These are phyloP conservation scores for Sporothrix schenckii DNA, from an alignment of 2,329 filamentous ascomycete species.

Conservation along the genomic window DNA sequence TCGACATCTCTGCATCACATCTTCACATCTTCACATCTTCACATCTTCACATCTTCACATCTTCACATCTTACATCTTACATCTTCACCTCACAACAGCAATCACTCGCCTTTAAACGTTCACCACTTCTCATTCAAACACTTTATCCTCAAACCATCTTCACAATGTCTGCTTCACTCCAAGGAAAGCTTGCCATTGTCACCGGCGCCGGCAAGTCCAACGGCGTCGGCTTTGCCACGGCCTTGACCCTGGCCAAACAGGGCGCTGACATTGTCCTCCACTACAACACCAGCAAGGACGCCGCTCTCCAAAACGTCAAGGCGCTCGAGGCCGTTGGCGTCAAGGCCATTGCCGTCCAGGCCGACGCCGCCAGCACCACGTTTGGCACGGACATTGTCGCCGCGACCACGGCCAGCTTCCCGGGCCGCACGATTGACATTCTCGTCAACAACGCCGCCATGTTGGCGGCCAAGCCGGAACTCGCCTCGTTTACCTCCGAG, in stretches of 20 bases:
- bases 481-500: constrained; percentile 29
- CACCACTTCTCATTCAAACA: background rate
- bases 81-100: background rate
- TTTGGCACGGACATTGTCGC: constrained; percentile 34
- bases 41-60: background rate
- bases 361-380: constrained; percentile 32
- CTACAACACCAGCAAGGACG: constrained; percentile 35
- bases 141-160: background rate
- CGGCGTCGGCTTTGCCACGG: constrained; percentile 36
- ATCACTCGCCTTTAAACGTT: background rate
- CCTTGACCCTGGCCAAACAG: constrained; percentile 32
- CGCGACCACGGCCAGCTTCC: constrained; percentile 32
- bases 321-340: constrained; percentile 30
- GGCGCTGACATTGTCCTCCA: constrained; percentile 35
- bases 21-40: background rate
- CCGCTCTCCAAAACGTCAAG: constrained; percentile 31
- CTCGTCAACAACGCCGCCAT: constrained; percentile 36
- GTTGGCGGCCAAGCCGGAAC: constrained; percentile 14
- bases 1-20: background rate
- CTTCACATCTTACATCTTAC: background rate
- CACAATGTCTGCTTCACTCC: constrained; percentile 31
- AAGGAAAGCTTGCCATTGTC: constrained; percentile 36
- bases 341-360: constrained; percentile 32
- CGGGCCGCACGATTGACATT: constrained; percentile 35
- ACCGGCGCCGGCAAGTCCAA: constrained; percentile 36